Evolutionary conservation across 805 yeast genomes (phyloP).

Genomic region (Zygosaccharomyces siamensis): DNA sequence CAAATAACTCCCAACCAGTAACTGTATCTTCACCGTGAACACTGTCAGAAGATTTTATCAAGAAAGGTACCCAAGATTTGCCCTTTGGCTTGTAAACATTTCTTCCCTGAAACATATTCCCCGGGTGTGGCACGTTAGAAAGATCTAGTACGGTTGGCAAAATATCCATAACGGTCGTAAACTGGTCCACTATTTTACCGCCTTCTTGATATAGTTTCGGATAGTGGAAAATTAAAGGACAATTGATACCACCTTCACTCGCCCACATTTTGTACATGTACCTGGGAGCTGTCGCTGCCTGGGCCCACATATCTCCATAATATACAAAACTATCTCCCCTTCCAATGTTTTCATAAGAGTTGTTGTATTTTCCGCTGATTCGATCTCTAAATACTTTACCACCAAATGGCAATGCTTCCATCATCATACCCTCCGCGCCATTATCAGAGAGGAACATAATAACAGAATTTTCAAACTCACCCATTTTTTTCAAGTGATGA

Average conservation of each 20-base stretch:
- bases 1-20: constrained; percentile 56
- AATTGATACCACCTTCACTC: constrained; percentile 56
- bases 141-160: constrained; percentile 51
- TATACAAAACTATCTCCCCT: constrained; percentile 44
- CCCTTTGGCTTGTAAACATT: constrained; percentile 45
- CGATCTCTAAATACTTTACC: constrained; percentile 18
- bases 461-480: constrained; percentile 50
- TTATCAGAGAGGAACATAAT: constrained; percentile 59
- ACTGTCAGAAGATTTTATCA: constrained; percentile 28
- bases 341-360: constrained; percentile 46
- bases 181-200: constrained; percentile 38
- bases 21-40: constrained; percentile 43
- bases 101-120: constrained; percentile 39
- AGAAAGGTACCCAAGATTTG: constrained; percentile 40
- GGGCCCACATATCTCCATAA: constrained; percentile 58
- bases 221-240: constrained; percentile 47
- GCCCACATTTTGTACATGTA: constrained; percentile 54
- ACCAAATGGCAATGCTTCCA: constrained; percentile 49
- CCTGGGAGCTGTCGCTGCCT: constrained; percentile 56
- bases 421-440: constrained; percentile 58
- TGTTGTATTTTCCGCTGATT: constrained; percentile 39
- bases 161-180: constrained; percentile 56
- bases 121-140: constrained; percentile 45
- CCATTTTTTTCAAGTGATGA: constrained; percentile 38
- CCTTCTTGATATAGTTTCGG: constrained; percentile 34